These are phyloP conservation scores for Backusella morwellensis DNA, from an alignment of 192 early-diverging fungal genomes.

Conservation along the genomic window DNA sequence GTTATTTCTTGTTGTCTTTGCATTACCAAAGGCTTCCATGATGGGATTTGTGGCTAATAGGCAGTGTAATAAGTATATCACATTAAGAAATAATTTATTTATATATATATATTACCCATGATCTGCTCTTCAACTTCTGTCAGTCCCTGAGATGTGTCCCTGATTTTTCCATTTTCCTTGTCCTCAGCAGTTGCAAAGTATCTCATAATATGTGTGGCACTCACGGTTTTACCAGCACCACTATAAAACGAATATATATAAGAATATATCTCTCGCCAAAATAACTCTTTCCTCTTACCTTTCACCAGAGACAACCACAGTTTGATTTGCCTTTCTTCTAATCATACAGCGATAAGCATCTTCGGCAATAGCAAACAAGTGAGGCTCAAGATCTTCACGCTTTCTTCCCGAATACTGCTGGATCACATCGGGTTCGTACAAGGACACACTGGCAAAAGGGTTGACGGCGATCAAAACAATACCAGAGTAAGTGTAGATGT, in stretches of 20 bases:
- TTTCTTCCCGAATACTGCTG: conserved; percentile 91
- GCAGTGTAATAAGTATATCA: too few species aligned
- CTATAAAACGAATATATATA: conserved; percentile 27
- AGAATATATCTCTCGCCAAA: neutral
- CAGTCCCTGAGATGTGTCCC: conserved; percentile 49
- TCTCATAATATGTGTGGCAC: conserved; percentile 97
- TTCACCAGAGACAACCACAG: conserved; percentile 97
- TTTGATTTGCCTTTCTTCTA: conserved; percentile 89
- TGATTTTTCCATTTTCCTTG: conserved; percentile 43
- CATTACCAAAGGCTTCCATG: conserved; percentile 99
- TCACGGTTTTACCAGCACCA: conserved; percentile 97
- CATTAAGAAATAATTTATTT: neutral
- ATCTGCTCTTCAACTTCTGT: conserved; percentile 80
- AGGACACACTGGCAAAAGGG: conserved; percentile 81
- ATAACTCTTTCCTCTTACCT: conserved; percentile 37
- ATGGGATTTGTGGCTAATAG: conserved; percentile 91
- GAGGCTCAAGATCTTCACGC: conserved; percentile 93
- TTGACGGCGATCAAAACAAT: conserved; percentile 98
- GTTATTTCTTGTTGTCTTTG: conserved; percentile 99
- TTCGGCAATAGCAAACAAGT: conserved; percentile 98
- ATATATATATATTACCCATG: conserved; percentile 40
- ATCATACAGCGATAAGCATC: conserved; percentile 97
- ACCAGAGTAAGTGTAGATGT: conserved; percentile 99
- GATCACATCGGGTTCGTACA: conserved; percentile 91
- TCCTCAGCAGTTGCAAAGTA: conserved; percentile 88